Percentiles rank a stretch among this genome's conserved stretches.
phyloP scores from a whole-genome alignment of 305 asterid species.

The Plantago rigida region DNA sequence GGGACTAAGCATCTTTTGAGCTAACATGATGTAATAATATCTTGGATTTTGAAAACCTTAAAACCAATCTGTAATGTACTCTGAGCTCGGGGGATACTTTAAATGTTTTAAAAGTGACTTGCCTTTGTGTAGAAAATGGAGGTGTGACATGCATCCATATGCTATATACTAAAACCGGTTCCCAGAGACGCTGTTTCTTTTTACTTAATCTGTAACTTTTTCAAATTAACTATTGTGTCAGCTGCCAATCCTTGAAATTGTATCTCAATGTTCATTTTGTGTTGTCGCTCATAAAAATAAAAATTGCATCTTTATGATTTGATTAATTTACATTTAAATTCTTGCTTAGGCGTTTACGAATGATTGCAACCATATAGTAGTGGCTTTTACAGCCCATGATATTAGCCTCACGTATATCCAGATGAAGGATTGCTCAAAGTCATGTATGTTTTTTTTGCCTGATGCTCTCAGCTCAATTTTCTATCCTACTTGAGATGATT shows the following conservation, averaged over 20 bases:
- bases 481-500: not conserved
- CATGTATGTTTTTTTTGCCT: not conserved
- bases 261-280: not conserved
- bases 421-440: not conserved
- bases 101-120: not conserved
- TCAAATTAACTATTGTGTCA: no score
- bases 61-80: not conserved
- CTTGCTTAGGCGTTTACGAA: not conserved
- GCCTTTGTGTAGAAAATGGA: not conserved
- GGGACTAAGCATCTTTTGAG: slow-evolving; percentile 5
- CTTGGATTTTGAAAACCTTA: not conserved
- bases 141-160: no score
- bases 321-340: no score
- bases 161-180: no score
- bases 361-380: not conserved
- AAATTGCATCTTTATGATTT: not conserved
- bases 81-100: not conserved
- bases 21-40: slow-evolving; percentile 1
- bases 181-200: no score
- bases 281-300: not conserved
- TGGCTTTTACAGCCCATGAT: not conserved
- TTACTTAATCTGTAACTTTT: no score
- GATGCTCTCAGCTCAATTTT: not conserved
- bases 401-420: not conserved
- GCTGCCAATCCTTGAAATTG: no score